A percentile compares a stretch with the other conserved stretches of the same genome.
These are phyloP conservation scores for Pseudogymnoascus sp. DNA, from an alignment of 2,329 filamentous ascomycete species.

Conservation along the genomic window DNA sequence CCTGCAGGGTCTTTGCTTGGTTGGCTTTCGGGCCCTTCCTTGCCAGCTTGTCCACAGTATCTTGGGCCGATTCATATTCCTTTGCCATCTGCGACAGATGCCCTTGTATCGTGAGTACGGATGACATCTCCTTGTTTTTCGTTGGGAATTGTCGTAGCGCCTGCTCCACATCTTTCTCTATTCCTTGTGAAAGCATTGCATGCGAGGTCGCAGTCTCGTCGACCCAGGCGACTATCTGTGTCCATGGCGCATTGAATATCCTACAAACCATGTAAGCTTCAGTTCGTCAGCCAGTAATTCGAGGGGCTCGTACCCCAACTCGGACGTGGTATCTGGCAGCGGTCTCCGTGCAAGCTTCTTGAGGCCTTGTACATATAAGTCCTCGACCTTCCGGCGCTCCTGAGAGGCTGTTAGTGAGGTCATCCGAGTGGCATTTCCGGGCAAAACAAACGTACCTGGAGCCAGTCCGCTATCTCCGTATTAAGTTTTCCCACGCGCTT, in stretches of 20 bases:
- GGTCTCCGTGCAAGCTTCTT: slow-evolving; percentile 71
- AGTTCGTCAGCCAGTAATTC: slow-evolving; percentile 3
- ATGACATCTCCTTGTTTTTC: slow-evolving; percentile 67
- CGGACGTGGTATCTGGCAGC: slow-evolving; percentile 65
- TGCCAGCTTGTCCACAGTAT: slow-evolving; percentile 75
- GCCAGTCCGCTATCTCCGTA: slow-evolving; percentile 88
- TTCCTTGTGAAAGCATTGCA: slow-evolving; percentile 67
- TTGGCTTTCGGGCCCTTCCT: slow-evolving; percentile 72
- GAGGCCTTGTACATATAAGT: slow-evolving; percentile 75
- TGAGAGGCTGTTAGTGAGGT: slow-evolving; percentile 34
- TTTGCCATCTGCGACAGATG: slow-evolving; percentile 76
- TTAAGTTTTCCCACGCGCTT: slow-evolving; percentile 82
- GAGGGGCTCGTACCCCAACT: slow-evolving; percentile 66
- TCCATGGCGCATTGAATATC: slow-evolving; percentile 85
- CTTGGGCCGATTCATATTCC: slow-evolving; percentile 76
- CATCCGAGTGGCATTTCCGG: slow-evolving; percentile 13
- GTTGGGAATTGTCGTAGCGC: slow-evolving; percentile 69
- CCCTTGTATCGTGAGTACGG: slow-evolving; percentile 70
- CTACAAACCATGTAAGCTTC: slow-evolving; percentile 41
- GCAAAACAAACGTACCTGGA: slow-evolving; percentile 57
- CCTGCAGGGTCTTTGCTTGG: slow-evolving; percentile 68
- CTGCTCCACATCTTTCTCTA: slow-evolving; percentile 81
- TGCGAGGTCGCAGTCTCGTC: slow-evolving; percentile 79
- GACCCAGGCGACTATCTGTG: slow-evolving; percentile 72
- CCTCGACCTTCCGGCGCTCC: slow-evolving; percentile 90